Conservation (phyloP, 768 basidiomycete genomes). For the Tylopilus intermedius region DNA sequence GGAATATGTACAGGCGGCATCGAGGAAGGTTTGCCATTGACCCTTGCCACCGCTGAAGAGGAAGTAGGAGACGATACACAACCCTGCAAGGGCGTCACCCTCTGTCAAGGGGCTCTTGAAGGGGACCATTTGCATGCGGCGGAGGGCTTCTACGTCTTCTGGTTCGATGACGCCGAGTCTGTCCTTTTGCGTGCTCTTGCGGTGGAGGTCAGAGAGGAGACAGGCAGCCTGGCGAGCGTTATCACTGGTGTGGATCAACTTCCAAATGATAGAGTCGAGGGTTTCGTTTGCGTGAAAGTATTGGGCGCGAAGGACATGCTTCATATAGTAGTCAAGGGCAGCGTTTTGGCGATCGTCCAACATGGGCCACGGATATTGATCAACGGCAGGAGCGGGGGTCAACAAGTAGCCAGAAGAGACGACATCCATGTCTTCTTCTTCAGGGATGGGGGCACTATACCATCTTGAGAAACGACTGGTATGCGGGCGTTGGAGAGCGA, state of each 20-base stretch:
- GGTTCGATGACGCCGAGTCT: slow-evolving; percentile 13
- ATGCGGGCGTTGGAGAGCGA: slow-evolving; percentile 27
- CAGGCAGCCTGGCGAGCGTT: slow-evolving; percentile 55
- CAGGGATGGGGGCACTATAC: slow-evolving; percentile 9
- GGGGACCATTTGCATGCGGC: slow-evolving; percentile 22
- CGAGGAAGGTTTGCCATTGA: slow-evolving; percentile 62
- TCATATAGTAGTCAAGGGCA: slow-evolving; percentile 45
- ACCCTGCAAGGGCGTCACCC: slow-evolving; percentile 74
- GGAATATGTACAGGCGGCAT: slow-evolving; percentile 56
- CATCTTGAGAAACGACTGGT: slow-evolving; percentile 25
- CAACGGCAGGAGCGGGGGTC: neutral
- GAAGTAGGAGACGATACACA: slow-evolving; percentile 71
- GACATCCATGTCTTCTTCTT: slow-evolving; percentile 15
- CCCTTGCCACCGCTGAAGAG: slow-evolving; percentile 76
- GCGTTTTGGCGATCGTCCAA: slow-evolving; percentile 17
- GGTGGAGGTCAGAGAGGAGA: slow-evolving; percentile 59
- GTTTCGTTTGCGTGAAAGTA: slow-evolving; percentile 60
- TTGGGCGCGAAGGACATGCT: slow-evolving; percentile 59
- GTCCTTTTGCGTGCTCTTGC: slow-evolving; percentile 28
- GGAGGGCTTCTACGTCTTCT: slow-evolving; percentile 23
- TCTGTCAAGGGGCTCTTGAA: slow-evolving; percentile 34
- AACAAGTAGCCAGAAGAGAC: slow-evolving; percentile 24
- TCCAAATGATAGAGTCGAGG: slow-evolving; percentile 44
- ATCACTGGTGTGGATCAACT: slow-evolving; percentile 42
- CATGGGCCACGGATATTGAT: slow-evolving; percentile 13